Base-by-base conservation (phyloP, 148 eudicot genomes). In the Chenopodium quinoa region DNA sequence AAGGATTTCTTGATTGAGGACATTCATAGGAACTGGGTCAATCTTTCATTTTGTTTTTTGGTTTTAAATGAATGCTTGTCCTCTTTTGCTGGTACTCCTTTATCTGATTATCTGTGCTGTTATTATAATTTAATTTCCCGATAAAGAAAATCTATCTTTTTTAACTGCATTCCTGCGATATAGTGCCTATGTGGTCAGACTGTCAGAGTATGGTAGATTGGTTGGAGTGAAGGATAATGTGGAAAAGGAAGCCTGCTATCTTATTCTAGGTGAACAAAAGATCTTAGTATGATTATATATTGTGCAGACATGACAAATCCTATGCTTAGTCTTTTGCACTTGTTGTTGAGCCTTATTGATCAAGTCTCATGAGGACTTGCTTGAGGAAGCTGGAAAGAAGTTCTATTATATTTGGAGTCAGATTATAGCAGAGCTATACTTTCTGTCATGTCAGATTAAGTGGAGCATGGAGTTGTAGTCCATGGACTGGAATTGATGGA, bases 191-290 rank as follows among this genome's bases (percentile, higher is more conserved):
- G 52, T 64, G 64, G 60, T 40, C 73, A 46, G 34, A 69, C 47
- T 78, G 60, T 40, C 73, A 46, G 34, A 69, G 73, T 78, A 72
- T 73, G n/a, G 54, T 19, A 1, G 60, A 54, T 69, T 10, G 64
- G 0, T 13, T 14, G 19, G 62, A 56, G 62, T 56, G 62, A 14
- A 14, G 20, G 62, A 22, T 10, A 62, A 2, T 19, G 40, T 31
- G n/a, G 47, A 40, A 60, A 23, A 16, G 25, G 25, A 14, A 25
- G 23, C 17, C 3, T 37, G 70, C 9, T 23, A 46, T 47, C 11
- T 0, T 65, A 25, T 66, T 27, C 74, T 72, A 46, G 63, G 32
- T 47, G 52, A n/a, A 4, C 22, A 23, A 76, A 56, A 58, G 71
- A 44, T 68, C 46, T 32, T 34, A 34, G 34, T 2, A 9, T 69